Evolutionary conservation across 1,284 basidiomycete genomes (phyloP).

Genomic region (Microbotryum violaceum): DNA sequence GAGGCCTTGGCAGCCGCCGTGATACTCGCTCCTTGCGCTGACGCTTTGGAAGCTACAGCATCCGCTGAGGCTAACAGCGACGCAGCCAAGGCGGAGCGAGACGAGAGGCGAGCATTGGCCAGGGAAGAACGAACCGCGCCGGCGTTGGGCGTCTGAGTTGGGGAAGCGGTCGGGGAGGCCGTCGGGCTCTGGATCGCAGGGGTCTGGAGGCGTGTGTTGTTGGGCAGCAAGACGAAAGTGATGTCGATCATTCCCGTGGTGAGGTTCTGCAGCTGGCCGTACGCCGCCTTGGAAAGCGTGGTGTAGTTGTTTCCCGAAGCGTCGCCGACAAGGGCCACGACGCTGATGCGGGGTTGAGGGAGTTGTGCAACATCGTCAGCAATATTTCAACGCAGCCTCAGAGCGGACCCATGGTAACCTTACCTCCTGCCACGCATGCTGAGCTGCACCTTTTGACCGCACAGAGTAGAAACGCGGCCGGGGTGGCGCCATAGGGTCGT

Average conservation of each 20-base stretch:
- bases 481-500: neutral
- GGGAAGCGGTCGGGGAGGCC: neutral
- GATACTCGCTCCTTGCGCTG: no score
- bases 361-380: no score
- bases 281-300: conserved; percentile 13
- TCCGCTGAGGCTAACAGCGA: neutral
- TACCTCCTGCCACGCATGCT: no score
- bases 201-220: neutral
- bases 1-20: no score
- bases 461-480: no score
- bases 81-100: neutral
- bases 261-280: conserved; percentile 7
- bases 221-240: neutral
- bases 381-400: no score
- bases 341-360: neutral
- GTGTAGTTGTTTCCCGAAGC: conserved; percentile 10
- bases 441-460: no score
- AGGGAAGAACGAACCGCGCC: neutral
- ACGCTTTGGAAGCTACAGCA: neutral
- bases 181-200: neutral
- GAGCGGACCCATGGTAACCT: no score
- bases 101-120: neutral
- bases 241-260: conserved; percentile 10
- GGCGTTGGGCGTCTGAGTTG: neutral
- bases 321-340: conserved; percentile 12